Percentiles rank a stretch among this genome's conserved stretches.
phyloP scores from a whole-genome alignment of 2,329 filamentous ascomycete genomes.

The Metarhizium rileyi region DNA sequence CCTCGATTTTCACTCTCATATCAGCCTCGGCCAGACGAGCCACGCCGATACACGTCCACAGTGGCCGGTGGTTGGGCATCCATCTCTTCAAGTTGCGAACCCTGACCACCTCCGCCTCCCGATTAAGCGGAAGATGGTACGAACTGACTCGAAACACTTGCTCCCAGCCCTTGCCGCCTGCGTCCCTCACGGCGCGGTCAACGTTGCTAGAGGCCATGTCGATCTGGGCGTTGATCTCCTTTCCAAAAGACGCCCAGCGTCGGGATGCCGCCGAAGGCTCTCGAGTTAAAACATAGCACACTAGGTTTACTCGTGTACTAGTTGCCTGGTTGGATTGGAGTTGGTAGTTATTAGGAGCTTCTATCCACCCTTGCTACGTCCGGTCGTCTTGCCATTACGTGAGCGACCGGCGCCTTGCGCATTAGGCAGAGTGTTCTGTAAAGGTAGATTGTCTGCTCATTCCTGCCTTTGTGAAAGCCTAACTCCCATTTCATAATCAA shows the following conservation, averaged over 20 bases:
- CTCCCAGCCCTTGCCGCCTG: constrained; percentile 46
- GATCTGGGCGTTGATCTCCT: constrained; percentile 34
- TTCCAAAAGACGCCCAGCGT: constrained; percentile 10
- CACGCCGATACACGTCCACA: constrained; percentile 46
- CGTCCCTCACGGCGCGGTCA: constrained; percentile 37
- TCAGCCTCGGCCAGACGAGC: constrained; percentile 32
- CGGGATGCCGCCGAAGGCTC: constrained; percentile 24
- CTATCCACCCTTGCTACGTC: no score
- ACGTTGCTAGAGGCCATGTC: constrained; percentile 48
- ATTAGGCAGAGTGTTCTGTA: no score
- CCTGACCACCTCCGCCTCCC: constrained; percentile 31
- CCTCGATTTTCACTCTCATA: constrained; percentile 52
- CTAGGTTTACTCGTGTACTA: constrained; percentile 51
- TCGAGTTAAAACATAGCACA: constrained; percentile 10
- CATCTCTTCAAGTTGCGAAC: constrained; percentile 37
- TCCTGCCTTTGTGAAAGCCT: no score
- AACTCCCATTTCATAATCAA: no score
- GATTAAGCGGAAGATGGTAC: constrained; percentile 33
- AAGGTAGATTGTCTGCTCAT: no score
- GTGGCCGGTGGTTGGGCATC: constrained; percentile 41
- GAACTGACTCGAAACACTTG: constrained; percentile 41
- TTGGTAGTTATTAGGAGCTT: no score
- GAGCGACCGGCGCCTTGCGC: no score
- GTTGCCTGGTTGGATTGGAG: constrained; percentile 21
- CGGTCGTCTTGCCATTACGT: no score